These are phyloP conservation scores for Fusarium globosum DNA, from an alignment of 2,329 filamentous ascomycete genomes.

Conservation along the genomic window DNA sequence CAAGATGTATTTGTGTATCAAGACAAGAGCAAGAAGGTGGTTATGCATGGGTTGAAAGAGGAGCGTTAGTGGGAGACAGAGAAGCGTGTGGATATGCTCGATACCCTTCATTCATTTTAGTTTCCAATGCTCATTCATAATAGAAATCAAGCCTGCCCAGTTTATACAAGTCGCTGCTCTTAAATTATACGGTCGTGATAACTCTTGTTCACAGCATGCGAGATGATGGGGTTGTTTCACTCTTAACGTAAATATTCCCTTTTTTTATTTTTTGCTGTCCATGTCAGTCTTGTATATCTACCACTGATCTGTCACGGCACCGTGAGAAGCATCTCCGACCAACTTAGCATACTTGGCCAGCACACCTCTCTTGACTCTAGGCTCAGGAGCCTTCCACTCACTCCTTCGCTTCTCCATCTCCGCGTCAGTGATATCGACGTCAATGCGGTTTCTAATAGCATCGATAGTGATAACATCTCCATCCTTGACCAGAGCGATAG, in stretches of 20 bases:
- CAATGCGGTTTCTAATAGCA: constrained; percentile 82
- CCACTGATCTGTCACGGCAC: constrained; percentile 81
- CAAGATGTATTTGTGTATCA: constrained; percentile 18
- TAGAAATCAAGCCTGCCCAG: constrained; percentile 35
- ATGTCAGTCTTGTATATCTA: constrained; percentile 25
- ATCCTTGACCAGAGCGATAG: constrained; percentile 83
- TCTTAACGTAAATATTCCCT: not conserved
- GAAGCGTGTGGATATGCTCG: constrained; percentile 42
- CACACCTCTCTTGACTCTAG: constrained; percentile 81
- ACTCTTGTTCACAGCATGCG: not conserved
- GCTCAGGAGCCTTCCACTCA: constrained; percentile 76
- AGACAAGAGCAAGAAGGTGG: constrained; percentile 20
- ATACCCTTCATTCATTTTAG: constrained; percentile 47
- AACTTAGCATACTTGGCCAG: constrained; percentile 90
- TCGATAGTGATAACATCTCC: constrained; percentile 90
- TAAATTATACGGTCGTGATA: not conserved
- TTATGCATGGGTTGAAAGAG: constrained; percentile 20
- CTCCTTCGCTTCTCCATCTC: constrained; percentile 74
- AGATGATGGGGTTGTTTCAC: not conserved
- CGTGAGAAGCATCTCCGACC: constrained; percentile 91
- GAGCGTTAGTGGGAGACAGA: constrained; percentile 16
- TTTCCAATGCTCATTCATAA: constrained; percentile 35
- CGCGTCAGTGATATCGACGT: constrained; percentile 71
- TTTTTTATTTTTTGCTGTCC: not conserved
- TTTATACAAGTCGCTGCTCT: constrained; percentile 19